Evolutionary conservation across 345 rosid species (phyloP), one percentile per base, ranked within the genome.

Genomic region (Salix purpurea): DNA sequence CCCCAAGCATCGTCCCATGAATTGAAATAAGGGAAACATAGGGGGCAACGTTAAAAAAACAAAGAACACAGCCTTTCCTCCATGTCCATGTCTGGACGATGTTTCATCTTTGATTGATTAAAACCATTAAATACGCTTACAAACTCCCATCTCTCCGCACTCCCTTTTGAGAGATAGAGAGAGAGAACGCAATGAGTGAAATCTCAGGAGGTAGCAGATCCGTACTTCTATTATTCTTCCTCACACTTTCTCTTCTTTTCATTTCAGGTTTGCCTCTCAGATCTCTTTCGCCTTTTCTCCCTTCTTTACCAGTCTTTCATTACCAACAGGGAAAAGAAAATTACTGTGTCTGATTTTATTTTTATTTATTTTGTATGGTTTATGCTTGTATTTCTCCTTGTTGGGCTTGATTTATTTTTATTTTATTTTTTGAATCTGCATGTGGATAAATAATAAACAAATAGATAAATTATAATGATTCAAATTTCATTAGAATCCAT

Each of bases 181-280:
- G 24, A 54, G 34, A 24, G 19, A 67, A 2, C 64, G 76, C 24
- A 24, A 81, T 86, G 94, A 79, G 73, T 74, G 83, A 74, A 71
- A 80, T 73, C 74, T 74, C 67, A 18, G 74, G 72, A 62, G 71
- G 68, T 74, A 66, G 85, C 69, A 79, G 76, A 71, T 79, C 75
- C 58, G 69, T 48, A 69, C 39, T 77, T 18, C 34, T 88, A 6
- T 39, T 89, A 6, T 71, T 90, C 37, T 76, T 85, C 79, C 83
- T 84, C 73, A 84, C 85, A 26, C 58, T 90, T 82, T 78, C 28
- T 81, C 83, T 86, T 4, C 93, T 85, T 69, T 83, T 84, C 69
- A 23, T 89, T 75, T 64, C 88, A 85, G 97, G 97, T 90, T 81
- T 69, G 80, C n/a, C 70, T 74, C n/a, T 74, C 67, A 78, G 86